These are phyloP conservation scores for Casuarina glauca DNA, from an alignment of 306 rosid genomes.

Conservation along the genomic window DNA sequence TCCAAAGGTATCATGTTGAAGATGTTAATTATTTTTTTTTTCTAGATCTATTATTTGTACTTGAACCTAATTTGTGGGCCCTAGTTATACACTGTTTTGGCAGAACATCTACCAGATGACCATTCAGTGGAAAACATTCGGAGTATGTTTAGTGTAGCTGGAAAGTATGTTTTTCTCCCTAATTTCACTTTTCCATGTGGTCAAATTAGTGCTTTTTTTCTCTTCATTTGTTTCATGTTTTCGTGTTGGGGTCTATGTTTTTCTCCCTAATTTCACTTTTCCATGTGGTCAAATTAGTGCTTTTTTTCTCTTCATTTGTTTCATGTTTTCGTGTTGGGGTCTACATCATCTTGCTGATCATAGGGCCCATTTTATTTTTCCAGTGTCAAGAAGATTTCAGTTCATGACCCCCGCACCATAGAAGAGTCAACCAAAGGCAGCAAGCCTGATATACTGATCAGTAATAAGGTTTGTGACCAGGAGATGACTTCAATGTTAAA, in stretches of 20 bases:
- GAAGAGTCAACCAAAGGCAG: constrained; percentile 52
- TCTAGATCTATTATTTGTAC: constrained; percentile 5
- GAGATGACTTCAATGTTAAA: constrained; percentile 8
- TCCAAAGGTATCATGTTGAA: constrained; percentile 59
- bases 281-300: not conserved
- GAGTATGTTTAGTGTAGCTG: constrained; percentile 74
- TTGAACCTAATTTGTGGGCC: constrained; percentile 49
- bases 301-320: too few relatives aligned
- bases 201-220: not conserved
- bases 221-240: too few relatives aligned
- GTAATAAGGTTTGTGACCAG: constrained; percentile 58
- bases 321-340: too few relatives aligned
- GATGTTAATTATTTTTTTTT: constrained; percentile 11
- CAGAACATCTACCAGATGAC: constrained; percentile 86
- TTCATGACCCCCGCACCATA: constrained; percentile 55
- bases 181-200: not conserved
- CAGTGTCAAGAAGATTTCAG: constrained; percentile 66
- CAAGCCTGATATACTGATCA: constrained; percentile 54
- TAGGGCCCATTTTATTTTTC: constrained; percentile 26
- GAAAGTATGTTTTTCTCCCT: constrained; percentile 57
- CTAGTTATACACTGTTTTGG: constrained; percentile 90
- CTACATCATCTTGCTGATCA: constrained; percentile 18
- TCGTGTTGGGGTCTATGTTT: too few relatives aligned
- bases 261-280: not conserved
- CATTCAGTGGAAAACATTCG: constrained; percentile 76